Evolutionary conservation across 805 yeast genomes (phyloP).

Genomic region (Metschnikowia gelsemii): DNA sequence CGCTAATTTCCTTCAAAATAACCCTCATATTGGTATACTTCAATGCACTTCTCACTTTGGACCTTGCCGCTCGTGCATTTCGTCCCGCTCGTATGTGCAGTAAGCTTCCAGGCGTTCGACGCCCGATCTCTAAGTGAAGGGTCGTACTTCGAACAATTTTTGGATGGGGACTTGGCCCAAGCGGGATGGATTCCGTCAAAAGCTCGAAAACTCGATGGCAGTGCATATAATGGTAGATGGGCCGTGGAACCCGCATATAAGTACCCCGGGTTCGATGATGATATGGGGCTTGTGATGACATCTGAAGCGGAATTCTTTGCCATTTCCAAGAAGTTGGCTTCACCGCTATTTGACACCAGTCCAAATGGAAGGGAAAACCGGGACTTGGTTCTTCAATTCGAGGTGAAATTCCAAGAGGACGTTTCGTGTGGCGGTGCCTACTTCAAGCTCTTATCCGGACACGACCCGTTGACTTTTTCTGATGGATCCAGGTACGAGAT

Average conservation of each 20-base stretch:
- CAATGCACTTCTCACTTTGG: slow-evolving; percentile 4
- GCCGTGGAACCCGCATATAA: slow-evolving; percentile 56
- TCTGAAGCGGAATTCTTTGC: slow-evolving; percentile 81
- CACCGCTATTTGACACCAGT: no score
- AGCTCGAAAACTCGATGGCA: slow-evolving; percentile 49
- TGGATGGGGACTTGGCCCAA: slow-evolving; percentile 21
- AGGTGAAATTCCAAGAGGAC: slow-evolving; percentile 78
- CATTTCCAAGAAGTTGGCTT: slow-evolving; percentile 60
- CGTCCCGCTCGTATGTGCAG: no score
- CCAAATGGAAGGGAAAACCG: slow-evolving; percentile 58
- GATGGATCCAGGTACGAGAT: slow-evolving; percentile 73
- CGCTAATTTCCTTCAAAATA: background rate
- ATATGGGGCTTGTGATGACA: slow-evolving; percentile 74
- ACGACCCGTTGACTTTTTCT: slow-evolving; percentile 50
- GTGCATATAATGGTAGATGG: slow-evolving; percentile 76
- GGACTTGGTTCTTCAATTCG: slow-evolving; percentile 83
- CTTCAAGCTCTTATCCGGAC: slow-evolving; percentile 60
- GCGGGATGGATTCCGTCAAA: slow-evolving; percentile 53
- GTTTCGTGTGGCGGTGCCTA: slow-evolving; percentile 89
- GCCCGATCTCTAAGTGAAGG: slow-evolving; percentile 33
- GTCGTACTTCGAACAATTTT: slow-evolving; percentile 68
- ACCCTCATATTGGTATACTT: background rate
- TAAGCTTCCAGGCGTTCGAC: no score
- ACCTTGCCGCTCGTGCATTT: slow-evolving; percentile 7
- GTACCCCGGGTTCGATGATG: slow-evolving; percentile 60